Percentiles rank a stretch among this genome's conserved stretches.
These are phyloP conservation scores for Oryza rufipogon DNA, from an alignment of 176 grass and related monocot genomes.

Conservation along the genomic window DNA sequence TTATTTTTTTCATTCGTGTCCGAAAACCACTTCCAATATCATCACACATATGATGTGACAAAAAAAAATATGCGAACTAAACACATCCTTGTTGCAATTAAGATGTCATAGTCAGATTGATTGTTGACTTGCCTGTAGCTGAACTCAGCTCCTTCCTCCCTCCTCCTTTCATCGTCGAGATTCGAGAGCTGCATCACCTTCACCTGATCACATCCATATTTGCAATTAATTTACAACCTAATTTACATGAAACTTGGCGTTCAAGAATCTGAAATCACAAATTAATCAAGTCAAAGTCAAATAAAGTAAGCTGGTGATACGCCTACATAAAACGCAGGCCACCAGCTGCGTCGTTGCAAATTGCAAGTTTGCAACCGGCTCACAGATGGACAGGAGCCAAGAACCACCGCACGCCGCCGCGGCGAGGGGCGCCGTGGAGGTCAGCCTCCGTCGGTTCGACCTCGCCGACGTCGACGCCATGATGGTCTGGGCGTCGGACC, in stretches of 20 bases:
- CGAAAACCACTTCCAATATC: no score
- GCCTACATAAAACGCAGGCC: neutral
- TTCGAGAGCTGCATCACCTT: neutral
- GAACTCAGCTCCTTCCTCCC: neutral
- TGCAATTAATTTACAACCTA: neutral
- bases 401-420: neutral
- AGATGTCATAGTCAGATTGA: neutral
- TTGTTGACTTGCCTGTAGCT: neutral
- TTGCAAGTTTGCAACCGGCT: neutral
- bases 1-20: no score
- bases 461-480: slow-evolving; percentile 72
- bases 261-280: slow-evolving; percentile 2
- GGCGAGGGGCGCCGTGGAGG: neutral
- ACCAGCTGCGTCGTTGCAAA: neutral
- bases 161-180: neutral
- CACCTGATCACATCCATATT: neutral
- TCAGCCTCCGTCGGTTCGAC: slow-evolving; percentile 58
- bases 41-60: no score
- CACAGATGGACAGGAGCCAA: slow-evolving; percentile 5
- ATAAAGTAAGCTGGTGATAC: neutral
- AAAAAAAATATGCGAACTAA: no score
- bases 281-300: neutral
- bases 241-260: neutral
- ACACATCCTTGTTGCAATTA: no score
- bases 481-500: slow-evolving; percentile 79